These are phyloP conservation scores for Ogataea hybrid DNA, from an alignment of 1,139 yeast species.

Conservation along the genomic window DNA sequence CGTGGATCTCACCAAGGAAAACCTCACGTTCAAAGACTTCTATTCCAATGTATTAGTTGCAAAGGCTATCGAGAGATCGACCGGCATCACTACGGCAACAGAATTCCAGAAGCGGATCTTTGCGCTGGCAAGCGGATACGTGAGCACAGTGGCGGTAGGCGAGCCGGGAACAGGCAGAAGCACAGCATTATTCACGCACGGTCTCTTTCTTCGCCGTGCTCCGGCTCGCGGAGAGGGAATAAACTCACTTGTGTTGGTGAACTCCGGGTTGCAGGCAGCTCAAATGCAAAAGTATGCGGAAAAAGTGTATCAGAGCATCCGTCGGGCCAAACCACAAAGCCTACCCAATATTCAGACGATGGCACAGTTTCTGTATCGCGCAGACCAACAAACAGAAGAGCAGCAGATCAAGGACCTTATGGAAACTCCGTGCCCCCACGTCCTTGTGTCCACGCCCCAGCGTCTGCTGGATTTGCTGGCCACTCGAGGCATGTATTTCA, in stretches of 20 bases:
- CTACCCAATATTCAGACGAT: conserved; percentile 5
- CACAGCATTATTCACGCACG: conserved; percentile 26
- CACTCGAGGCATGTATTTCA: conserved; percentile 31
- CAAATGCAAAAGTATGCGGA: conserved; percentile 23
- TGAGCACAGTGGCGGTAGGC: conserved; percentile 31
- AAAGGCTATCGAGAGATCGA: conserved; percentile 16
- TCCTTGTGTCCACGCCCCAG: conserved; percentile 33
- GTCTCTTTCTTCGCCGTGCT: conserved; percentile 25
- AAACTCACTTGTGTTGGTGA: conserved; percentile 30
- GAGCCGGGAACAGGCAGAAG: conserved; percentile 33
- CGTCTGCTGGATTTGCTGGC: conserved; percentile 34
- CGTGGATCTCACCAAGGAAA: conserved; percentile 15
- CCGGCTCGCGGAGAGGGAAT: conserved; percentile 26
- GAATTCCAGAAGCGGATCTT: conserved; percentile 27
- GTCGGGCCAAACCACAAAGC: conserved; percentile 6
- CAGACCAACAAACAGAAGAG: conserved; percentile 23
- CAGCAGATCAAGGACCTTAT: conserved; percentile 25
- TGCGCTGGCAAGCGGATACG: conserved; percentile 22
- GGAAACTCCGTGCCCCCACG: conserved; percentile 28
- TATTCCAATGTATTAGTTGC: conserved; percentile 16
- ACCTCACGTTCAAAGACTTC: conserved; percentile 17
- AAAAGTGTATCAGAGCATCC: conserved; percentile 13
- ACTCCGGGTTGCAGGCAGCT: conserved; percentile 25
- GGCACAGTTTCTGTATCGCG: conserved; percentile 31
- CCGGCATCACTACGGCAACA: conserved; percentile 19